A percentile compares a stretch with the other conserved stretches of the same genome.
Conservation (phyloP, 495 filamentous ascomycete species). For the Tuber melanosporum region DNA sequence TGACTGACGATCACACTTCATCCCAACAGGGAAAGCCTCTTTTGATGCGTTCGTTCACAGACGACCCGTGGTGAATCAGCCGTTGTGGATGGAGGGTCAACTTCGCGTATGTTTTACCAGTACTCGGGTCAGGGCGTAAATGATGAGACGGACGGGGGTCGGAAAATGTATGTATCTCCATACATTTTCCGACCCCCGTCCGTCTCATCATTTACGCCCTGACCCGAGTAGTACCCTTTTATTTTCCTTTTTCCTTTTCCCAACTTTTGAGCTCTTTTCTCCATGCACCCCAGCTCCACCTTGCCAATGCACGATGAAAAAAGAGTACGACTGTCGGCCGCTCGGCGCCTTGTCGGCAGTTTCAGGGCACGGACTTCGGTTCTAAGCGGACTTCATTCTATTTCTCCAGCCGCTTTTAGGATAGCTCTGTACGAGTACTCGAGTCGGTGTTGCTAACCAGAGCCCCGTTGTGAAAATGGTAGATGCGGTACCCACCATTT, state of each 20-base stretch:
- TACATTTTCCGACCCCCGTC: too few species aligned
- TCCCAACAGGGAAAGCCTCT: constrained; percentile 47
- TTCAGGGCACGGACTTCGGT: not conserved
- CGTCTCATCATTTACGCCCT: too few species aligned
- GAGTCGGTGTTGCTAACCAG: not conserved
- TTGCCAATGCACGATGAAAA: constrained; percentile 2
- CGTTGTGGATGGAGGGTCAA: constrained; percentile 32
- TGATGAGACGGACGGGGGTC: too few species aligned
- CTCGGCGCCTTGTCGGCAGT: not conserved
- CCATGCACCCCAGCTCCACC: not conserved
- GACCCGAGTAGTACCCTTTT: not conserved
- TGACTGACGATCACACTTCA: not conserved
- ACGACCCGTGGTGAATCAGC: constrained; percentile 31
- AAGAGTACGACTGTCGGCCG: not conserved
- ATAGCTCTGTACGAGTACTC: not conserved
- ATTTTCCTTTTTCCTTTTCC: constrained; percentile 1
- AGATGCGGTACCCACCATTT: constrained; percentile 37
- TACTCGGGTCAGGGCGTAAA: too few species aligned
- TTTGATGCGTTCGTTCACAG: constrained; percentile 66
- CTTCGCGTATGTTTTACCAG: constrained; percentile 12
- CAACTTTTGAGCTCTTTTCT: not conserved
- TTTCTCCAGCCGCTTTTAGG: not conserved
- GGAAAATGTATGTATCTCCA: too few species aligned
- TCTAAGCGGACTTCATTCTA: not conserved
- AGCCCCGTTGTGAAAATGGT: not conserved